Percentiles rank a stretch among this genome's conserved stretches.
These are phyloP conservation scores for Neonectria ditissima DNA, from an alignment of 2,329 filamentous ascomycete species.

Conservation along the genomic window DNA sequence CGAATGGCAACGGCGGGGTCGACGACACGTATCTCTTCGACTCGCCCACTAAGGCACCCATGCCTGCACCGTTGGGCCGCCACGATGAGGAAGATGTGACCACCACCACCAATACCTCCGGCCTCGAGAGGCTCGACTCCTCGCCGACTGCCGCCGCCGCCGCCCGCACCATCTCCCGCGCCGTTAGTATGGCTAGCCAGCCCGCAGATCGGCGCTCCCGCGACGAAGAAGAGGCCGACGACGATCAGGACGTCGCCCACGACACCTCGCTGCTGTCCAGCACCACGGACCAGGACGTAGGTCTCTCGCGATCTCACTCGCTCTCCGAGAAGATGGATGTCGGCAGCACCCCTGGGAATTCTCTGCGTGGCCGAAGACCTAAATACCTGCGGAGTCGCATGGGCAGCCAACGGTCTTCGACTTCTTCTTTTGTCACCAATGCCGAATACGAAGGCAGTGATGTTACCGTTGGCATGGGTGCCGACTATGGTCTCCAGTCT, in stretches of 20 bases:
- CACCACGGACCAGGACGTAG: constrained; percentile 45
- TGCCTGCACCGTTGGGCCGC: constrained; percentile 33
- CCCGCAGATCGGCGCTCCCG: constrained; percentile 35
- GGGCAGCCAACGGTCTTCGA: constrained; percentile 69
- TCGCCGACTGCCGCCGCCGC: constrained; percentile 68
- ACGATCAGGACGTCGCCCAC: constrained; percentile 40
- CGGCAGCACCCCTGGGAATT: constrained; percentile 60
- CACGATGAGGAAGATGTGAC: constrained; percentile 43
- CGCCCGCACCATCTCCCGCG: constrained; percentile 65
- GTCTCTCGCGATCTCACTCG: constrained; percentile 50
- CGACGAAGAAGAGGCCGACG: constrained; percentile 44
- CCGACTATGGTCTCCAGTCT: constrained; percentile 85
- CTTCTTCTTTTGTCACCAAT: constrained; percentile 69
- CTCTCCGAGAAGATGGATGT: constrained; percentile 54
- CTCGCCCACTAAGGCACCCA: constrained; percentile 52
- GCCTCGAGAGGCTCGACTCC: constrained; percentile 66
- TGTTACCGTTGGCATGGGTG: constrained; percentile 72
- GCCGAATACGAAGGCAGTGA: constrained; percentile 76
- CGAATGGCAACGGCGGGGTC: constrained; percentile 49
- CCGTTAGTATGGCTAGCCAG: constrained; percentile 59
- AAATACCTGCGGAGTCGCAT: constrained; percentile 70
- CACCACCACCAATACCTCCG: constrained; percentile 60
- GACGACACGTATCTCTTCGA: constrained; percentile 74
- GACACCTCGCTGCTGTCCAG: constrained; percentile 49
- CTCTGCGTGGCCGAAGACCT: constrained; percentile 62